Evolutionary conservation across 306 rosid genomes (phyloP), one percentile per base, ranked within the genome.

Genomic region (Canavalia ensiformis): DNA sequence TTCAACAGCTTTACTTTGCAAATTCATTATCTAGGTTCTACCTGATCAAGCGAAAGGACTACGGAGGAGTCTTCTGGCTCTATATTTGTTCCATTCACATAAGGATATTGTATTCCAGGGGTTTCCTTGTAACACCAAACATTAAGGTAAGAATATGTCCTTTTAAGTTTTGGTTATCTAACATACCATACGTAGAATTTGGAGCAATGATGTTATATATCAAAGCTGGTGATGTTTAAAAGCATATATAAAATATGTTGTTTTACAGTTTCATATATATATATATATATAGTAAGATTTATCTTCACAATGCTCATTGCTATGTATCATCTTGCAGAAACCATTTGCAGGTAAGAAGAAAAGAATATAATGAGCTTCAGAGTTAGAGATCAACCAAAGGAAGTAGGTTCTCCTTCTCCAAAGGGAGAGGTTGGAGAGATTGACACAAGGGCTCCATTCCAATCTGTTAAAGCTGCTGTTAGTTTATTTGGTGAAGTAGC

Each of bases 381-480:
- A 30, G 4, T 13, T 28, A 85, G 73, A 76, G 91, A 85, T 2
- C 77, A 46, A 8, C 85, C 44, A 10, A 90, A 85, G 78, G 81
- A 77, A 1, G 0, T 13, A 2, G 81, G 57, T 65, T 92, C 97
- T 76, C 92, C 97, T 65, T 92, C 97, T 76, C 92, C 97, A 28
- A 86, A 57, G 73, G 73, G 72, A 34, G 95, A 90, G 79, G 83
- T 86, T 76, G 98, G 97, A 76, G 98, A 89, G 88, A 92, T 95
- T 10, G 99, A 95, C 88, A 95, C 98, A 37, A 81, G 99, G 68
- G 93, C 98, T 0, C 99, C 99, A n/a, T 95, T 95, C 83, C 97
- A 93, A 87, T 95, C 99, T 45, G 99, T 95, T 76, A 95, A 87
- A 83, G 98, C 97, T 56, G 99, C 99, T 42, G 92, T 95, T 59